Evolutionary conservation across 1,284 basidiomycete species (phyloP), one percentile per base, ranked within the genome.

Genomic region (Ceratobasidium papillatum): DNA sequence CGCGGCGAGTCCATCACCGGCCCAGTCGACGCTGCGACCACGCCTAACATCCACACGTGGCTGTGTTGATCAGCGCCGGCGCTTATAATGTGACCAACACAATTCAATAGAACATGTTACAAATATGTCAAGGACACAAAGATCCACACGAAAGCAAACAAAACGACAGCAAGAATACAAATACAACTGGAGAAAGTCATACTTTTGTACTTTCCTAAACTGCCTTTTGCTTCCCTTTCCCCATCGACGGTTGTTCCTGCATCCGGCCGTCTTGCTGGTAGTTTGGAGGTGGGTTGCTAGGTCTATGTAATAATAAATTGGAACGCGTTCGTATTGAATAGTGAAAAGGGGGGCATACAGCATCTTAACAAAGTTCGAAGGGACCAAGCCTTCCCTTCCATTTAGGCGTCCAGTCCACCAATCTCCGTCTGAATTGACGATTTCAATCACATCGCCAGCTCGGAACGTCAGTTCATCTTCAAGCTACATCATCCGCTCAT

Each of bases 391-490:
- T 76, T 88, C 85, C 75, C 82, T 84, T 19, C 90, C 90, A 41
- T 86, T 84, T 71, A 84, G 78, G 65, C 81, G 83, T n/a, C 89
- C 89, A 52, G 84, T 87, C 75, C 75, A 89, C 89, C 89, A 90
- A 77, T 90, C 89, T 0, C 81, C 76, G 75, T 85, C 87, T 79
- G 90, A 87, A 41, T 86, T 85, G 38, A 87, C 80, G 51, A 91
- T 84, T 74, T 89, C 87, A 78, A 91, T 86, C 17, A 87, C 82
- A 79, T 90, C 88, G 2, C 88, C 89, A 0, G 82, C 79, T 30
- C 80, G 81, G 82, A 91, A 90, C 0, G 85, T 85, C 17, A 90
- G 85, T 78, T 91, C 89, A 52, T 87, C 86, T 87, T 88, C 91
- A 3, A 65, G 17, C 68, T 56, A 45, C 45, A 27, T 32, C 56